Base-by-base conservation (phyloP, 2,329 filamentous ascomycete species). In the Scortechinia acanthostroma region DNA sequence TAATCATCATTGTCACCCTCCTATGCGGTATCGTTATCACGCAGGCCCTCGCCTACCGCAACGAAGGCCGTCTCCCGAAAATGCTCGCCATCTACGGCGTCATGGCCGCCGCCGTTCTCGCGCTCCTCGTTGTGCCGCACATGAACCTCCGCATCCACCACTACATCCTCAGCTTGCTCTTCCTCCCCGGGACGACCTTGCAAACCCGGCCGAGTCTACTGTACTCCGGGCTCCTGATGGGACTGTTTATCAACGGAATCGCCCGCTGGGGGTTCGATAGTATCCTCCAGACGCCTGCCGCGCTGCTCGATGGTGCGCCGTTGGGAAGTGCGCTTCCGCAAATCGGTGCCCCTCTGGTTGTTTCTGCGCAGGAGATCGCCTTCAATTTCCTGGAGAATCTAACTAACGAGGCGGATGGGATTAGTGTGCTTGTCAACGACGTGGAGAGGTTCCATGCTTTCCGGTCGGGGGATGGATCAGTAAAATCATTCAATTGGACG, bases 211-310 rank as follows among this genome's bases (percentile, higher is more conserved):
- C 79, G 1, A 75, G 71, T 13, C 59, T 86, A 14, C 55, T 83
- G 6, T 85, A 81, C 53, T 80, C 85, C 54, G 81, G 81, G 3
- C 62, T 86, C 6, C 65, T 86, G 0, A 64, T 85, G 13, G 81
- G 81, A 3, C 65, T 86, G 0, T 85, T 85, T 55, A 74, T 86
- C 58, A 86, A 86, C 52, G 81, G 81, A 20, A 70, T 80, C 45
- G 81, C 80, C 3, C 66, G 80, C 21, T 86, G 81, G 81, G 81
- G 81, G 0, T 86, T 84, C 55, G 80, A 76, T 45, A 74, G 70
- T 15, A 80, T 86, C 44, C 68, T 86, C 4, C 74, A 86, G 55
- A 85, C 81, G 0, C 76, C 77, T 0, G 68, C 63, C 2, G 70
- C 73, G 19, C 55, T 86, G 6, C 35, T 40, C 35, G 35, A 40